These are phyloP conservation scores for Macadamia tetraphylla DNA, from an alignment of 164 flowering plant genomes.

Conservation along the genomic window DNA sequence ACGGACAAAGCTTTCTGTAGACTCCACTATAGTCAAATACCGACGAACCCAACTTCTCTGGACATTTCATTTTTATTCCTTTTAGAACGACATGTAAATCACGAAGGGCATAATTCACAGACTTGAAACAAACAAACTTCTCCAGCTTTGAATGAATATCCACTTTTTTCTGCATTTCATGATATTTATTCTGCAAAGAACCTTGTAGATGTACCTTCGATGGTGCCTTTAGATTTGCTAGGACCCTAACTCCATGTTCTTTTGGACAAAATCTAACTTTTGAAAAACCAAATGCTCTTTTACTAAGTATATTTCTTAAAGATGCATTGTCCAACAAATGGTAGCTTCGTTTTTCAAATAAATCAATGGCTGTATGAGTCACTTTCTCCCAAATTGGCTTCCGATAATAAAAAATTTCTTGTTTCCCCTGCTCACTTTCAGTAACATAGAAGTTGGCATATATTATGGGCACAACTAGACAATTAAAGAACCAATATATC, in stretches of 20 bases:
- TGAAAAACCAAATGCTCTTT: conserved; percentile 69
- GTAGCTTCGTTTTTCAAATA: conserved; percentile 36
- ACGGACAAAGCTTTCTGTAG: conserved; percentile 57
- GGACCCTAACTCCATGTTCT: conserved; percentile 51
- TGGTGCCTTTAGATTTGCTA: conserved; percentile 67
- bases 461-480: conserved; percentile 55
- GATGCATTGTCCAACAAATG: conserved; percentile 29
- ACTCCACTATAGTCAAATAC: conserved; percentile 81
- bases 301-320: conserved; percentile 29
- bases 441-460: conserved; percentile 82
- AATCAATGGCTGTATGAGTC: conserved; percentile 24
- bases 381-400: conserved; percentile 62
- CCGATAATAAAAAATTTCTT: conserved; percentile 55
- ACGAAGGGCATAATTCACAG: conserved; percentile 58
- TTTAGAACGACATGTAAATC: conserved; percentile 61
- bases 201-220: conserved; percentile 30
- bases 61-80: conserved; percentile 44
- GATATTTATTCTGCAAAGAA: conserved; percentile 10
- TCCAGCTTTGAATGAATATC: not conserved
- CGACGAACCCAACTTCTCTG: conserved; percentile 69
- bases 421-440: conserved; percentile 68
- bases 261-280: conserved; percentile 74
- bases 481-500: conserved; percentile 78
- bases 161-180: conserved; percentile 8
- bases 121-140: conserved; percentile 28